These are phyloP conservation scores for Trichophyton rubrum DNA, from an alignment of 2,329 filamentous ascomycete species.

Conservation along the genomic window DNA sequence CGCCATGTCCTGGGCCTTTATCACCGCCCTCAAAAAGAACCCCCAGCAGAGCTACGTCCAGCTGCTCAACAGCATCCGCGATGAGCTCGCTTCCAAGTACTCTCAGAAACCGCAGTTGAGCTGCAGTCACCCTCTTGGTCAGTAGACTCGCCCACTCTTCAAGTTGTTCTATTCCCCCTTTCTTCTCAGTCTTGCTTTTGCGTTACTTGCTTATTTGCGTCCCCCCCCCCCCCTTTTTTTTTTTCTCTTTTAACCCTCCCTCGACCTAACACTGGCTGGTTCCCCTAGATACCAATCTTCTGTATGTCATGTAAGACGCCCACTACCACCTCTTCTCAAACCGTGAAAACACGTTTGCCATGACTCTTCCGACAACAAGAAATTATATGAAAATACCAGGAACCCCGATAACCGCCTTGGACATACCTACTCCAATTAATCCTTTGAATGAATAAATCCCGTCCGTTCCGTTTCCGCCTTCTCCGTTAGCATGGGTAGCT, in stretches of 20 bases:
- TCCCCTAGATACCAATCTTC: slow-evolving; percentile 47
- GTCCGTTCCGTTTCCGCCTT: not conserved
- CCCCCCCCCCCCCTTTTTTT: too few species aligned
- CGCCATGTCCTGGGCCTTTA: slow-evolving; percentile 97
- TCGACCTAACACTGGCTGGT: slow-evolving; percentile 12
- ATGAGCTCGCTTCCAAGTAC: slow-evolving; percentile 77
- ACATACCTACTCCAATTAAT: not conserved
- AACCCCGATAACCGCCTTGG: not conserved
- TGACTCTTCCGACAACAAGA: not conserved
- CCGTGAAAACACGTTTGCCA: not conserved
- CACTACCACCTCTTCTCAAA: not conserved
- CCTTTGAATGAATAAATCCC: not conserved
- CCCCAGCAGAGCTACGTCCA: slow-evolving; percentile 93
- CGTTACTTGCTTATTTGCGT: too few species aligned
- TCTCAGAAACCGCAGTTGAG: slow-evolving; percentile 91
- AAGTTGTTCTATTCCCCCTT: slow-evolving; percentile 7
- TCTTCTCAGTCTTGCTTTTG: slow-evolving; percentile 1
- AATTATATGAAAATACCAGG: not conserved
- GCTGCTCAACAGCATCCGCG: slow-evolving; percentile 87
- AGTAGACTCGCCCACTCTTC: slow-evolving; percentile 21
- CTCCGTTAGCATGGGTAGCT: not conserved
- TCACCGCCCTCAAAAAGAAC: slow-evolving; percentile 79
- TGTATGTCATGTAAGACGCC: slow-evolving; percentile 51
- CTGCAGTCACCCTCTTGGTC: slow-evolving; percentile 90
- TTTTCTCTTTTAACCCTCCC: slow-evolving; percentile 3